Evolutionary conservation across 768 basidiomycete genomes (phyloP), one percentile per base, ranked within the genome.

Genomic region (Psilocybe subaeruginosa): DNA sequence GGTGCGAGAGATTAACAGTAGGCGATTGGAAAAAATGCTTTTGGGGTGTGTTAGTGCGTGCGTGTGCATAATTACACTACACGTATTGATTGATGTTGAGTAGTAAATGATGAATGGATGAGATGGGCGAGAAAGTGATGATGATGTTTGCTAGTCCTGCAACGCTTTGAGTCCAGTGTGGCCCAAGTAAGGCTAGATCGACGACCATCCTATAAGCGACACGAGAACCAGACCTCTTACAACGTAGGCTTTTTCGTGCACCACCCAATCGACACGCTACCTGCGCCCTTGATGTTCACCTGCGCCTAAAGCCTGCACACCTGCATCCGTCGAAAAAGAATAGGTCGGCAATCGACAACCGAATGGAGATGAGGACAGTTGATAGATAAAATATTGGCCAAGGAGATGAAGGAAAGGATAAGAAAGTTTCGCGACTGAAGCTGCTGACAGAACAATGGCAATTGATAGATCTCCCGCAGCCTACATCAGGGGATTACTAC

Each of bases 271-370:
- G 67, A 67, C 19, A 78, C 77, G 48, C 75, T 78, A 29, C 77
- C 78, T 3, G 75, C 78, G 30, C 78, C 78, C 45, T 73, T 75
- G 61, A 80, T 78, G 58, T 64, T 54, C 30, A 80, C 76, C 45
- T 76, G 72, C 2, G 75, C 77, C 59, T 78, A 75, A 50, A 78
- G 56, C 52, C 75, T 70, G 61, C 77, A 78, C n/a, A 77, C 76
- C 76, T 78, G 52, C 41, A 48, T 53, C 57, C 50, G 14, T 31
- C 9, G 7, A 27, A 46, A 46, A 6, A 46, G 58, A 60, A 23
- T 47, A 60, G 54, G 59, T 59, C 59, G 51, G 53, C 35, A 17
- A 60, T 49, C 57, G 9, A 11, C n/a, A 0, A 17, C 3, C n/a
- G 19, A 17, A 53, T 12, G 30, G 30, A 14, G 30, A 51, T 31